Conservation (phyloP, 805 yeast genomes). For the Starmerella sp. region DNA sequence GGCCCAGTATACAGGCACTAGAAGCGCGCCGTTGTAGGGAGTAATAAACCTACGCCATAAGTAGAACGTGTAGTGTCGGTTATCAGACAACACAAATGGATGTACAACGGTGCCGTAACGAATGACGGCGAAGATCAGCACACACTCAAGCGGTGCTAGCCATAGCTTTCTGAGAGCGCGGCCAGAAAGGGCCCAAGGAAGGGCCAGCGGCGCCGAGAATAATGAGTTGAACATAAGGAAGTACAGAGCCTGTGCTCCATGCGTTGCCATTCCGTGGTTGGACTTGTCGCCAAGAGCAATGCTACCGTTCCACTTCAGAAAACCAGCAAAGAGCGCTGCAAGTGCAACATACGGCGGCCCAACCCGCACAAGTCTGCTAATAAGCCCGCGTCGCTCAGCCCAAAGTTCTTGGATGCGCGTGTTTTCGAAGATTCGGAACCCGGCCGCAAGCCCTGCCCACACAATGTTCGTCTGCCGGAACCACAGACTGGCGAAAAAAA, state of each 20-base stretch:
- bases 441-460: constrained; percentile 57
- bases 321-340: constrained; percentile 42
- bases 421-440: neutral
- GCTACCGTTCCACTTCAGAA: constrained; percentile 62
- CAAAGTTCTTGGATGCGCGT: neutral
- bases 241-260: constrained; percentile 72
- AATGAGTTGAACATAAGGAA: constrained; percentile 51
- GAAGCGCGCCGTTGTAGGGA: constrained; percentile 26
- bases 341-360: constrained; percentile 22
- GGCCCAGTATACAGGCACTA: constrained; percentile 66
- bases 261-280: constrained; percentile 63
- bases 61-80: constrained; percentile 87
- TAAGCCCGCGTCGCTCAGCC: neutral
- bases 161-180: neutral
- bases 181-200: constrained; percentile 25
- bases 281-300: constrained; percentile 85
- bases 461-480: constrained; percentile 87
- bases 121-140: constrained; percentile 15
- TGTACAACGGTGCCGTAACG: constrained; percentile 51
- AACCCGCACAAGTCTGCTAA: neutral
- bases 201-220: constrained; percentile 70
- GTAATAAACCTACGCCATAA: constrained; percentile 55
- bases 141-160: constrained; percentile 10
- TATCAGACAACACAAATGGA: constrained; percentile 87
- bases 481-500: constrained; percentile 53